phyloP scores from a whole-genome alignment of 495 filamentous ascomycete species.

The Penicillium coprophilum region DNA sequence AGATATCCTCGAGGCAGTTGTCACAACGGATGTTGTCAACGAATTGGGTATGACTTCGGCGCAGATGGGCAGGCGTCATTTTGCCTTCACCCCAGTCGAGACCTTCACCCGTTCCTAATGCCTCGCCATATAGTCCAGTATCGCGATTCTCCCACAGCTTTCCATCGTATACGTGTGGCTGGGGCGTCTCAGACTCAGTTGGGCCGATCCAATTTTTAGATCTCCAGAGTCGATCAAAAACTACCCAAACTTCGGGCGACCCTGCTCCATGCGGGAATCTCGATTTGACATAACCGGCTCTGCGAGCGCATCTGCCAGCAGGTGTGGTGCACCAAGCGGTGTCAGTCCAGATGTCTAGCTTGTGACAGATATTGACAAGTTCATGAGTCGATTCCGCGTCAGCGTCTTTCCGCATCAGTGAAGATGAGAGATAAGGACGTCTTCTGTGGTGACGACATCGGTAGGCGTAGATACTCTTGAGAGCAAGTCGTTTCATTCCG shows the following conservation, averaged over 20 bases:
- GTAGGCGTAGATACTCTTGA: constrained; percentile 62
- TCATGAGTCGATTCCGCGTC: constrained; percentile 64
- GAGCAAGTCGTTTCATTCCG: constrained; percentile 43
- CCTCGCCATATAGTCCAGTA: constrained; percentile 54
- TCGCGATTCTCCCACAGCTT: constrained; percentile 61
- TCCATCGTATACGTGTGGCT: constrained; percentile 38
- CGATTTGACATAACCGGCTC: constrained; percentile 57
- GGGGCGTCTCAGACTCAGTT: constrained; percentile 20
- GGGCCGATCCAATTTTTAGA: constrained; percentile 60
- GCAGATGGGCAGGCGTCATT: constrained; percentile 52
- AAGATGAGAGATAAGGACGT: constrained; percentile 57
- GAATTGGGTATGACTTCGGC: constrained; percentile 54
- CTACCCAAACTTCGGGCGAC: constrained; percentile 60
- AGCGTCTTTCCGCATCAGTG: constrained; percentile 56
- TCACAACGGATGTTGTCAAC: constrained; percentile 55
- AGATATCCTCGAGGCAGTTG: constrained; percentile 51
- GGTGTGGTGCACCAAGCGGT: constrained; percentile 64
- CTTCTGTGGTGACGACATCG: constrained; percentile 61
- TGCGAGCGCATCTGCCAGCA: constrained; percentile 55
- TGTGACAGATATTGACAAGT: constrained; percentile 60
- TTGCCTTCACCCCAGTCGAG: constrained; percentile 54
- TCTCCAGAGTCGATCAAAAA: constrained; percentile 62
- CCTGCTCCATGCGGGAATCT: constrained; percentile 53
- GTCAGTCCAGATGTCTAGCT: constrained; percentile 62
- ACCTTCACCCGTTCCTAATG: constrained; percentile 49